Conservation (phyloP, 2,329 filamentous ascomycete genomes). For the Didymella lethalis region DNA sequence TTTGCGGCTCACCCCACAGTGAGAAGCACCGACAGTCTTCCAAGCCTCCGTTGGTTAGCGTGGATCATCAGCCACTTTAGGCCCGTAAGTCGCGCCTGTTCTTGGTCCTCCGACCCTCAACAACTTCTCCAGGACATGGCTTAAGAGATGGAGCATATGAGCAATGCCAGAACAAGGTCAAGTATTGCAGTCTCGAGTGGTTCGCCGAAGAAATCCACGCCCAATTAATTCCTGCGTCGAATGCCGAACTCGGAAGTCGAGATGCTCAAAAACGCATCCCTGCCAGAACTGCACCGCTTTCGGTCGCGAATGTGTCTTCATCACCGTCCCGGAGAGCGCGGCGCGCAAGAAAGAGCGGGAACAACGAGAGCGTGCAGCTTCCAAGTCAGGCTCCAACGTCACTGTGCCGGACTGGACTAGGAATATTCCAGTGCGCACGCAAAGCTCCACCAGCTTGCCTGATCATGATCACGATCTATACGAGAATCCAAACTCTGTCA, state of each 20-base stretch:
- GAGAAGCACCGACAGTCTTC: not conserved
- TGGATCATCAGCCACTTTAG: constrained; percentile 19
- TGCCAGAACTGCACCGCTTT: constrained; percentile 52
- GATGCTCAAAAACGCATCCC: constrained; percentile 51
- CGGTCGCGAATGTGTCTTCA: constrained; percentile 51
- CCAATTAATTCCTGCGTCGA: constrained; percentile 52
- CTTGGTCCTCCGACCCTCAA: constrained; percentile 20
- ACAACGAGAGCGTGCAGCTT: constrained; percentile 36
- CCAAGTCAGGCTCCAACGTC: constrained; percentile 38
- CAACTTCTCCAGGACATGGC: constrained; percentile 39
- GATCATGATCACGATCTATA: constrained; percentile 39
- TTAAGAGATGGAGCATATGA: constrained; percentile 41
- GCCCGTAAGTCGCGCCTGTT: constrained; percentile 11
- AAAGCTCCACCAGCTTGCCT: constrained; percentile 34
- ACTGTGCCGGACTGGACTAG: constrained; percentile 48
- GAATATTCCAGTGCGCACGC: constrained; percentile 46
- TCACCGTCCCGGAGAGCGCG: constrained; percentile 50
- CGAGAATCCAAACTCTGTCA: constrained; percentile 39
- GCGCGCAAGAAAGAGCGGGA: constrained; percentile 50
- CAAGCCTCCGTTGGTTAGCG: constrained; percentile 11
- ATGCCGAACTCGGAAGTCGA: constrained; percentile 50
- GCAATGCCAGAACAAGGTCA: constrained; percentile 50
- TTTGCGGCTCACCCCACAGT: constrained; percentile 21
- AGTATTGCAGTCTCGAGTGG: constrained; percentile 50
- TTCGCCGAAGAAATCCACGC: constrained; percentile 49